Conservation (phyloP, 1,284 basidiomycete species). For the Irpex sp. region DNA sequence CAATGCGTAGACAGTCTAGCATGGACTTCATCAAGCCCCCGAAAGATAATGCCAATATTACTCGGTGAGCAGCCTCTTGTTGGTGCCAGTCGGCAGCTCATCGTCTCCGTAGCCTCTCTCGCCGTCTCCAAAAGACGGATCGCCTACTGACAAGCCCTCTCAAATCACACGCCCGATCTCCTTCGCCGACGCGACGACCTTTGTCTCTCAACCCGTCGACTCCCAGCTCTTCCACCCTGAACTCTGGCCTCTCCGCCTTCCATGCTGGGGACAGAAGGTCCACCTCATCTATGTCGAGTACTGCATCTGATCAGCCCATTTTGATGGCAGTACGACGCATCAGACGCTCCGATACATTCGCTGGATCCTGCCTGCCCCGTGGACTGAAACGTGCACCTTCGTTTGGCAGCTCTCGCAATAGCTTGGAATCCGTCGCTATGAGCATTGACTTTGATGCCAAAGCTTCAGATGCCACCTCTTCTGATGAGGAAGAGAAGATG, state of each 20-base stretch:
- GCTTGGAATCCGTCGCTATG: slow-evolving; percentile 30
- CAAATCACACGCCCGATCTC: slow-evolving; percentile 56
- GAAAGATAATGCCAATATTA: slow-evolving; percentile 53
- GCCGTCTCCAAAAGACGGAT: slow-evolving; percentile 65
- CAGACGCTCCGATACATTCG: slow-evolving; percentile 30
- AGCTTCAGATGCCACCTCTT: slow-evolving; percentile 45
- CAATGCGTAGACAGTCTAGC: slow-evolving; percentile 74
- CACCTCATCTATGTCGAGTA: slow-evolving; percentile 32
- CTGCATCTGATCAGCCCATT: slow-evolving; percentile 27
- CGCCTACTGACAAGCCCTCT: slow-evolving; percentile 49
- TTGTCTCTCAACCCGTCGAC: slow-evolving; percentile 47
- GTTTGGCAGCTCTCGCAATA: slow-evolving; percentile 31
- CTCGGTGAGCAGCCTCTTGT: slow-evolving; percentile 44
- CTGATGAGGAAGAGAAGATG: slow-evolving; percentile 73
- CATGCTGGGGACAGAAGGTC: slow-evolving; percentile 22
- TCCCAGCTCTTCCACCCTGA: slow-evolving; percentile 64
- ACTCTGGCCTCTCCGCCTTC: slow-evolving; percentile 35
- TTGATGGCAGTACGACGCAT: slow-evolving; percentile 26
- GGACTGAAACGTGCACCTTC: slow-evolving; percentile 39
- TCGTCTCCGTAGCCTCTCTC: slow-evolving; percentile 49
- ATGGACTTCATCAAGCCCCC: slow-evolving; percentile 72
- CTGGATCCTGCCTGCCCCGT: slow-evolving; percentile 22
- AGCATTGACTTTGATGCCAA: slow-evolving; percentile 29
- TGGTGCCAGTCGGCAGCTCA: slow-evolving; percentile 7
- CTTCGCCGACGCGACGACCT: slow-evolving; percentile 23